phyloP scores from a whole-genome alignment of 352 stramenopile species.

The Pythium phragmiticola region DNA sequence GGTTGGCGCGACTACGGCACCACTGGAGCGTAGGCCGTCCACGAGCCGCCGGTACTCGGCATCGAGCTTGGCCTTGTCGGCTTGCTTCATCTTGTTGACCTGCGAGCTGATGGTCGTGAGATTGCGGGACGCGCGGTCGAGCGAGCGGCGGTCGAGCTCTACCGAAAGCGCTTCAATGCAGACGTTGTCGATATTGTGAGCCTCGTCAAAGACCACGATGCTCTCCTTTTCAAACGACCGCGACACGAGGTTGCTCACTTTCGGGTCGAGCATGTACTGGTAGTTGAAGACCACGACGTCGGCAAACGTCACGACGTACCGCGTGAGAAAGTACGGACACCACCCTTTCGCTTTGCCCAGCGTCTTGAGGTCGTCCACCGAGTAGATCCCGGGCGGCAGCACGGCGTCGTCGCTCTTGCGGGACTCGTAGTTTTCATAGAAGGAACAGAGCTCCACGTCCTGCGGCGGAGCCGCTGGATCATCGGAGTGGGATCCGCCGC shows the following conservation, averaged over 20 bases:
- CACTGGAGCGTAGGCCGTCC: constrained; percentile 93
- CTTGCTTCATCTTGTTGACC: constrained; percentile 88
- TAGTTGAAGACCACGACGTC: constrained; percentile 99
- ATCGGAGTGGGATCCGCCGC: constrained; percentile 33
- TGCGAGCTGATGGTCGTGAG: constrained; percentile 77
- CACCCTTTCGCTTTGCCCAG: constrained; percentile 90
- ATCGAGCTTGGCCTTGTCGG: constrained; percentile 90
- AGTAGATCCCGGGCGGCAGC: constrained; percentile 93
- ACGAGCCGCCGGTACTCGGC: constrained; percentile 96
- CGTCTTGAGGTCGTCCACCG: constrained; percentile 95
- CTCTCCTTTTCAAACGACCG: constrained; percentile 93
- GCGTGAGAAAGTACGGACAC: constrained; percentile 99
- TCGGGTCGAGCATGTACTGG: constrained; percentile 99
- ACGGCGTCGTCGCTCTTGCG: constrained; percentile 91
- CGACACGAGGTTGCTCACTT: constrained; percentile 91
- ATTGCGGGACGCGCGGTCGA: constrained; percentile 93
- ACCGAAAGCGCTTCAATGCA: constrained; percentile 99
- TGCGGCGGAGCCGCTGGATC: constrained; percentile 3
- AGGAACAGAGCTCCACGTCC: constrained; percentile 80
- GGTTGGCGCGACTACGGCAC: constrained; percentile 55
- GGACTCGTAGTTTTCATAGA: constrained; percentile 90
- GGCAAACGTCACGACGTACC: constrained; percentile 96
- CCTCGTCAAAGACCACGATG: constrained; percentile 97
- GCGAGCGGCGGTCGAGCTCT: constrained; percentile 90
- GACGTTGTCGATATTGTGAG: constrained; percentile 99